Evolutionary conservation across 1,284 basidiomycete genomes (phyloP).

Genomic region (Leccinum subrobustum): DNA sequence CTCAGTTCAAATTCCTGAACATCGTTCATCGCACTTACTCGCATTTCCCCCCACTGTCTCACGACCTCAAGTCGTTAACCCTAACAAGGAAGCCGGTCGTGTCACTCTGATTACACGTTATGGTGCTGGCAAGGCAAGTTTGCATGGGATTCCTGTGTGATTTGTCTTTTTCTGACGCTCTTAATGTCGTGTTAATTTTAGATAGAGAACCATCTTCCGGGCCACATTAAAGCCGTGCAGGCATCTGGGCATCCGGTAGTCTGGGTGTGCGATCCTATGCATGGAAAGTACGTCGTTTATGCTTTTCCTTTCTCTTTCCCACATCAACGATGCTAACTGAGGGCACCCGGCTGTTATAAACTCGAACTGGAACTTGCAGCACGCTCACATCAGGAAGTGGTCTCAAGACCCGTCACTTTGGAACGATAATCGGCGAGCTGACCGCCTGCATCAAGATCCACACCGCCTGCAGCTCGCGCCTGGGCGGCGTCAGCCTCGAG

Average conservation of each 20-base stretch:
- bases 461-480: conserved; percentile 61
- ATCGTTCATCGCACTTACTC: neutral
- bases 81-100: conserved; percentile 77
- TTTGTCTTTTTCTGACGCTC: neutral
- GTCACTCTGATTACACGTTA: conserved; percentile 94
- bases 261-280: conserved; percentile 98
- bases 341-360: neutral
- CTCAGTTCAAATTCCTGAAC: neutral
- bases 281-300: conserved; percentile 72
- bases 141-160: neutral
- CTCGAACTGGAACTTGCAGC: conserved; percentile 39
- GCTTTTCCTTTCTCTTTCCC: neutral
- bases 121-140: conserved; percentile 78
- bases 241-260: conserved; percentile 81
- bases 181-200: conserved; percentile 28
- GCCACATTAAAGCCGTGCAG: conserved; percentile 85
- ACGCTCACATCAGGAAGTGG: conserved; percentile 77
- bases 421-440: conserved; percentile 89
- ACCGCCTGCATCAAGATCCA: conserved; percentile 84
- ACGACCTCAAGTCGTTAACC: conserved; percentile 72
- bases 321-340: neutral
- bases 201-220: conserved; percentile 77
- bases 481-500: conserved; percentile 96
- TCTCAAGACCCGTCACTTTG: conserved; percentile 89
- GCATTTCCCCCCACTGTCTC: neutral